Percentiles rank a stretch among this genome's conserved stretches.
These are phyloP conservation scores for Termitomyces sp. DNA, from an alignment of 768 basidiomycete genomes.

Conservation along the genomic window DNA sequence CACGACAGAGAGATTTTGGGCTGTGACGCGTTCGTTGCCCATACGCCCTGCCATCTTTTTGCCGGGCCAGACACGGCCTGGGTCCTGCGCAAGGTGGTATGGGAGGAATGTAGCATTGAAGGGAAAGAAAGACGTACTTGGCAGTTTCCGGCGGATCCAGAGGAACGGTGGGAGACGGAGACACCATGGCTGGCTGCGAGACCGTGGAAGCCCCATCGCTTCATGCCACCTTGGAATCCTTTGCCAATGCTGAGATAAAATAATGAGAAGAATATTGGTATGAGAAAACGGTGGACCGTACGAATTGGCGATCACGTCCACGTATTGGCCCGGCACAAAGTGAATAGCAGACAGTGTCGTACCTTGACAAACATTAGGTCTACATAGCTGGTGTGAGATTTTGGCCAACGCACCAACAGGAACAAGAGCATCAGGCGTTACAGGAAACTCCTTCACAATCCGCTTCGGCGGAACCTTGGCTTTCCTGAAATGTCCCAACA, in stretches of 20 bases:
- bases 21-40: slow-evolving; percentile 79
- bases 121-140: slow-evolving; percentile 54
- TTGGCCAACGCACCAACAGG: slow-evolving; percentile 69
- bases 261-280: background rate
- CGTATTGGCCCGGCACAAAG: slow-evolving; percentile 95
- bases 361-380: slow-evolving; percentile 42
- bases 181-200: slow-evolving; percentile 94
- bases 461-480: slow-evolving; percentile 82
- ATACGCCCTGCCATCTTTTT: slow-evolving; percentile 98
- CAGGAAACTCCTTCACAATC: slow-evolving; percentile 83
- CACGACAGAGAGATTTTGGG: slow-evolving; percentile 86
- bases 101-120: background rate
- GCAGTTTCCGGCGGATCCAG: slow-evolving; percentile 92
- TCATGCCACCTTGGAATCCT: slow-evolving; percentile 97
- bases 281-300: slow-evolving; percentile 40
- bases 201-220: slow-evolving; percentile 92
- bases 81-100: slow-evolving; percentile 60
- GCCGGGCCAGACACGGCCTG: slow-evolving; percentile 93
- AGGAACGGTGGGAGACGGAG: slow-evolving; percentile 89
- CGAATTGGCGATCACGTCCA: slow-evolving; percentile 91
- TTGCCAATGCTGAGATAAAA: slow-evolving; percentile 75
- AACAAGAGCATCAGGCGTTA: slow-evolving; percentile 86
- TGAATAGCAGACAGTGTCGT: slow-evolving; percentile 89
- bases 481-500: slow-evolving; percentile 88
- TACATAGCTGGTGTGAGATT: slow-evolving; percentile 3